Percentiles rank a stretch among this genome's conserved stretches.
phyloP scores from a whole-genome alignment of 345 rosid genomes.

The Citrus sinensis region DNA sequence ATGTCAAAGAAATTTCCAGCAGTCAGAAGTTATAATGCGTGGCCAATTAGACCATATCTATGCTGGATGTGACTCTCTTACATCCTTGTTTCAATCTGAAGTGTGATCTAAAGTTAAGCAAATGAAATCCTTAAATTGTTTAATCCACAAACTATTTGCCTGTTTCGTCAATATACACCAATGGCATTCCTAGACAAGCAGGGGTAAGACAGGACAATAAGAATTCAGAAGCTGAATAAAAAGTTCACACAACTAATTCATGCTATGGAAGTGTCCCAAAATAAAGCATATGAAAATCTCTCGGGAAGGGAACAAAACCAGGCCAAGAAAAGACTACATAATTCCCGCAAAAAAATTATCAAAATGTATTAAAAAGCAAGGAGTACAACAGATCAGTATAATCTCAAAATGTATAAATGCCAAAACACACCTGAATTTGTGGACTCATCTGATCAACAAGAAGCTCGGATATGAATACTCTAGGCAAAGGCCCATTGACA shows the following conservation, averaged over 20 bases:
- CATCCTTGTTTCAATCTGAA: neutral
- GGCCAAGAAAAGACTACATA: neutral
- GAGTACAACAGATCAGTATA: neutral
- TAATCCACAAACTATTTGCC: neutral
- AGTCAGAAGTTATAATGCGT: neutral
- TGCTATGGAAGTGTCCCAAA: too few relatives aligned
- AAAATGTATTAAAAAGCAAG: neutral
- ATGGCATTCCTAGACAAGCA: too few relatives aligned
- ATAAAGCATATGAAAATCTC: neutral
- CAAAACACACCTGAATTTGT: slow-evolving; percentile 57
- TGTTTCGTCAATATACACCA: too few relatives aligned
- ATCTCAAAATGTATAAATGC: neutral
- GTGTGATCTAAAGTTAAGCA: neutral
- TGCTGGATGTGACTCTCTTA: neutral
- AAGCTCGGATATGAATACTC: slow-evolving; percentile 90
- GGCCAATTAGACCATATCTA: neutral
- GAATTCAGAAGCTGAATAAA: neutral
- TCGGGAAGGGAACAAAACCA: neutral
- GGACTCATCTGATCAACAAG: slow-evolving; percentile 77
- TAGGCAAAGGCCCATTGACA: slow-evolving; percentile 72
- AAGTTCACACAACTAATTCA: neutral
- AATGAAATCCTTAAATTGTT: neutral
- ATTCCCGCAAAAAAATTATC: neutral
- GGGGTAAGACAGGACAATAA: neutral
- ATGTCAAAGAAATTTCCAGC: neutral